Conservation (phyloP, 805 yeast species). For the Ogataea wickerhamii region DNA sequence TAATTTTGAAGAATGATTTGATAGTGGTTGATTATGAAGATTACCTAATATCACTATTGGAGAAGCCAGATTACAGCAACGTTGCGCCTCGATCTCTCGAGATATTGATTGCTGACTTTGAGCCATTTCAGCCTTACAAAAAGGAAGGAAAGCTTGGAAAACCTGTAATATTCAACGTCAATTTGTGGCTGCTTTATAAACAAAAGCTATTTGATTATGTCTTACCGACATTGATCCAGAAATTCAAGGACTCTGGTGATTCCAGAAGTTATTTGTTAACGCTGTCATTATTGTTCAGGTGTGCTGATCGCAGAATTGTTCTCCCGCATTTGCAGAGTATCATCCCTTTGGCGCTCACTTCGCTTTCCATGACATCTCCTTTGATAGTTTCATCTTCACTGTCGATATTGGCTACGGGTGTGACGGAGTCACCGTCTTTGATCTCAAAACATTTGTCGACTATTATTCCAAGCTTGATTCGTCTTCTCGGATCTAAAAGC, state of each 20-base stretch:
- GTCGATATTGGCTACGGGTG: constrained; percentile 30
- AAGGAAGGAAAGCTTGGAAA: constrained; percentile 23
- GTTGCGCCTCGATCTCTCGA: constrained; percentile 55
- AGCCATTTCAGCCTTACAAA: constrained; percentile 48
- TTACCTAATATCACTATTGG: constrained; percentile 35
- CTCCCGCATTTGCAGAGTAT: constrained; percentile 60
- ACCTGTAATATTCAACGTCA: constrained; percentile 44
- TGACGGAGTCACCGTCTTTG: constrained; percentile 52
- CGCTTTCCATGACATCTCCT: constrained; percentile 35
- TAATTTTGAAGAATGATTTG: constrained; percentile 54
- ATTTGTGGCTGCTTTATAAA: constrained; percentile 67
- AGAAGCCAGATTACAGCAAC: constrained; percentile 30
- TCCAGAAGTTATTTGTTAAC: constrained; percentile 56
- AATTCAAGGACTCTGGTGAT: constrained; percentile 34
- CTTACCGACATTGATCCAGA: constrained; percentile 52
- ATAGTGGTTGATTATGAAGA: constrained; percentile 33
- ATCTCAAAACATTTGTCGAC: constrained; percentile 52
- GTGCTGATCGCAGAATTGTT: constrained; percentile 59
- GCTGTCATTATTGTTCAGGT: constrained; percentile 62
- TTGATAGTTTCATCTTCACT: constrained; percentile 25
- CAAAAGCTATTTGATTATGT: constrained; percentile 69
- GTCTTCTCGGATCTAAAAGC: constrained; percentile 26
- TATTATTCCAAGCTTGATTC: constrained; percentile 52
- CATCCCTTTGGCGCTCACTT: constrained; percentile 68
- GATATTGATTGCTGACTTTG: constrained; percentile 64